Conservation (phyloP, 768 basidiomycete species). For the Calvatia gigantea region DNA sequence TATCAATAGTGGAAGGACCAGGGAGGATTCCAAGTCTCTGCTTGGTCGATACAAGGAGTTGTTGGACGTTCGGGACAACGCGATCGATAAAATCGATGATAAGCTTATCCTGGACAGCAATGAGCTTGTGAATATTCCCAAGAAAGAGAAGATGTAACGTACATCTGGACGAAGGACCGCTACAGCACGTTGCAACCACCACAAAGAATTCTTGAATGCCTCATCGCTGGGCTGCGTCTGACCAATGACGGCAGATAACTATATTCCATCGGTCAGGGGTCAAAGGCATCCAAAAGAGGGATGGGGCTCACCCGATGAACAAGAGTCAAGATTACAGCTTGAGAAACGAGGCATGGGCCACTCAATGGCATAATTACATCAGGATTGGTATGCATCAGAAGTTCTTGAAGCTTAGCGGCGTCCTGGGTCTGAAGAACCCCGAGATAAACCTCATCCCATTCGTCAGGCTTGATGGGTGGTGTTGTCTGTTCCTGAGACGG, state of each 20-base stretch:
- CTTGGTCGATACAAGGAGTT: constrained; percentile 72
- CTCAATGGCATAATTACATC: constrained; percentile 79
- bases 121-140: background rate
- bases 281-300: background rate
- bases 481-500: constrained; percentile 40
- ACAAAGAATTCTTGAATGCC: constrained; percentile 74
- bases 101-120: constrained; percentile 57
- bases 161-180: constrained; percentile 71
- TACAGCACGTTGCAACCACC: constrained; percentile 83
- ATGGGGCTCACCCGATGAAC: constrained; percentile 66
- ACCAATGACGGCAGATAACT: constrained; percentile 74
- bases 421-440: constrained; percentile 76
- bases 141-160: constrained; percentile 21
- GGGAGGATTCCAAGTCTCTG: constrained; percentile 78
- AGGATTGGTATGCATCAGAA: constrained; percentile 71
- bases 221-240: constrained; percentile 79
- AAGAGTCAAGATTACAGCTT: constrained; percentile 80
- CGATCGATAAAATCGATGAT: constrained; percentile 81
- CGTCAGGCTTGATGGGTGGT: constrained; percentile 59
- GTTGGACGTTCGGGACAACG: constrained; percentile 76
- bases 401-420: constrained; percentile 65
- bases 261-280: constrained; percentile 12
- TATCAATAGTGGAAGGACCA: constrained; percentile 62
- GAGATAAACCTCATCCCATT: constrained; percentile 85
- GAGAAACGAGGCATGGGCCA: constrained; percentile 67